These are phyloP conservation scores for Dryas drummondii DNA, from an alignment of 306 rosid genomes.

Conservation along the genomic window DNA sequence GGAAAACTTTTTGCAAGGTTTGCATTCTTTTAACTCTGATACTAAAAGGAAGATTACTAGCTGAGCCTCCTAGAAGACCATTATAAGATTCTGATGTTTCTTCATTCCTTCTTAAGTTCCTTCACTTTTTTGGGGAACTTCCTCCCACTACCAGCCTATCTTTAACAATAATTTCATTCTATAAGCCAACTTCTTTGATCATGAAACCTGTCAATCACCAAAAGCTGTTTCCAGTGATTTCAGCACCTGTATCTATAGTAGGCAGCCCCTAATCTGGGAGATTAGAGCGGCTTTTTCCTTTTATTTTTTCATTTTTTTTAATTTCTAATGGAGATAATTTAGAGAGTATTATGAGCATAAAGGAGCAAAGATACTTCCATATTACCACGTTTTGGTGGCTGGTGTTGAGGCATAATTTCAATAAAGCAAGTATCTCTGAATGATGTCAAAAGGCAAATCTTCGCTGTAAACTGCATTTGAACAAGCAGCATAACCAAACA, in stretches of 20 bases:
- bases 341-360: background rate
- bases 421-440: slow-evolving; percentile 86
- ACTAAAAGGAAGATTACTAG: no score
- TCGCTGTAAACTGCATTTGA: slow-evolving; percentile 67
- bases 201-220: background rate
- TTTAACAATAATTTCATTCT: background rate
- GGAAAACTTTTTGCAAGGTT: background rate
- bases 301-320: background rate
- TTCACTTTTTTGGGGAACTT: background rate
- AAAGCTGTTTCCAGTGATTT: background rate
- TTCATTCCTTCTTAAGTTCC: background rate
- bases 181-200: background rate
- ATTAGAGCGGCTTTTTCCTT: background rate
- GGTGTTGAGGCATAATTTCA: slow-evolving; percentile 64
- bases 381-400: slow-evolving; percentile 70
- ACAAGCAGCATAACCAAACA: slow-evolving; percentile 25
- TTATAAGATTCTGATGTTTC: background rate
- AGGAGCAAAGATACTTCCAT: slow-evolving; percentile 13
- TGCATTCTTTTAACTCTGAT: background rate
- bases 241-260: background rate
- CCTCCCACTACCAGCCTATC: background rate
- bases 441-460: slow-evolving; percentile 87
- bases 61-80: background rate
- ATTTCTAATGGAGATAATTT: background rate
- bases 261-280: background rate